A percentile compares a stretch with the other conserved stretches of the same genome.
Evolutionary conservation across 2,329 filamentous ascomycete genomes (phyloP).

Genomic region (Rutstroemia sp.): DNA sequence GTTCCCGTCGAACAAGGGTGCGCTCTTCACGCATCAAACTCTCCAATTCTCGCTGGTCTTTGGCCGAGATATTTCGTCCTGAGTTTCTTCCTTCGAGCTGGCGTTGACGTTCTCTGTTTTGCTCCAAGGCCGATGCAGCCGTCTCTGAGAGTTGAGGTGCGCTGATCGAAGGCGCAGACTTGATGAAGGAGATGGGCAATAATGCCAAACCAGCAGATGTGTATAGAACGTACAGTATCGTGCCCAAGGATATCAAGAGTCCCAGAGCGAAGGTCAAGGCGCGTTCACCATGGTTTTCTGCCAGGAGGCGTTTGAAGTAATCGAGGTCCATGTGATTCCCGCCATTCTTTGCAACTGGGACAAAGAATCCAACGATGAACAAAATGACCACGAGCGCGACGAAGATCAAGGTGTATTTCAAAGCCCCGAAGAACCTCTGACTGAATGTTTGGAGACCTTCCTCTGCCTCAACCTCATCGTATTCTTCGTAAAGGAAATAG

Average conservation of each 20-base stretch:
- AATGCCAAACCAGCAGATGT: constrained; percentile 84
- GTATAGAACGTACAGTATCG: constrained; percentile 79
- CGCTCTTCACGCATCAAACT: constrained; percentile 82
- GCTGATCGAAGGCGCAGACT: constrained; percentile 80
- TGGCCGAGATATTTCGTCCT: constrained; percentile 68
- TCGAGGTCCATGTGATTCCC: constrained; percentile 72
- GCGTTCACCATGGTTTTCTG: constrained; percentile 85
- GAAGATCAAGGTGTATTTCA: constrained; percentile 88
- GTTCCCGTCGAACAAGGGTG: constrained; percentile 81
- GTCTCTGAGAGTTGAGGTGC: constrained; percentile 69
- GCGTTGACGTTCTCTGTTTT: constrained; percentile 84
- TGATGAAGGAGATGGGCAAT: constrained; percentile 84
- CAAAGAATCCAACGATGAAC: constrained; percentile 90
- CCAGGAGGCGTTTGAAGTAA: constrained; percentile 79
- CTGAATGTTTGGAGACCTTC: constrained; percentile 65
- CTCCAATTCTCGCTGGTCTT: constrained; percentile 85
- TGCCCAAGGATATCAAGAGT: constrained; percentile 80
- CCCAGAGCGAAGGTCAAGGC: constrained; percentile 86
- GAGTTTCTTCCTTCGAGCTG: constrained; percentile 82
- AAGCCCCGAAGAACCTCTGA: constrained; percentile 70
- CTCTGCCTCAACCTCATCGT: constrained; percentile 83
- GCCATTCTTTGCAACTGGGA: constrained; percentile 66
- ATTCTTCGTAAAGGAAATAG: constrained; percentile 98
- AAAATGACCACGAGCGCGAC: constrained; percentile 71
- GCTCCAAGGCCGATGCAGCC: constrained; percentile 72